Conservation (phyloP, 768 basidiomycete species). For the Plicaturopsis crispa region DNA sequence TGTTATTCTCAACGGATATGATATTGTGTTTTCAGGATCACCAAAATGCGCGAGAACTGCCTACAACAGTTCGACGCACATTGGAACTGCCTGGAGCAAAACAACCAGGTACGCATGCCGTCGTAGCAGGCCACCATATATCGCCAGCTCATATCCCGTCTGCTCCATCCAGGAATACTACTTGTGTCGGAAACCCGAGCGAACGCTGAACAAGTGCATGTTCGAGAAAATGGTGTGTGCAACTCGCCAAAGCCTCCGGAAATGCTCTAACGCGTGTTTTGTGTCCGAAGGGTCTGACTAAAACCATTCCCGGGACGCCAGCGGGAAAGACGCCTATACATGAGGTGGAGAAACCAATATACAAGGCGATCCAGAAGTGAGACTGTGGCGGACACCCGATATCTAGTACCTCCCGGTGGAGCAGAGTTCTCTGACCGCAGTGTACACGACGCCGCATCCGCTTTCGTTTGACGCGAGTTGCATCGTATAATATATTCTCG, state of each 20-base stretch:
- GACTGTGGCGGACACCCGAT: too few relatives aligned
- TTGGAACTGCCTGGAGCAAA: conserved; percentile 89
- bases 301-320: conserved; percentile 87
- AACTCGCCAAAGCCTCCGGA: not conserved
- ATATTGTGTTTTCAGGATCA: conserved; percentile 50
- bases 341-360: conserved; percentile 81
- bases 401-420: too few relatives aligned
- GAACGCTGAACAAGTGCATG: conserved; percentile 85
- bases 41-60: conserved; percentile 91
- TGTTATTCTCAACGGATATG: not conserved
- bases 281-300: conserved; percentile 81
- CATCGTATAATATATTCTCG: too few relatives aligned
- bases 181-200: conserved; percentile 84
- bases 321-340: conserved; percentile 79
- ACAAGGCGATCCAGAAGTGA: conserved; percentile 79
- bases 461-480: too few relatives aligned
- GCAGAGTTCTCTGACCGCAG: too few relatives aligned
- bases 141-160: too few relatives aligned
- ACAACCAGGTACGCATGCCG: conserved; percentile 88
- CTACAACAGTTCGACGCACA: conserved; percentile 80
- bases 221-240: conserved; percentile 87
- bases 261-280: not conserved
- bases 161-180: conserved; percentile 66
- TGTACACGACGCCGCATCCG: too few relatives aligned
- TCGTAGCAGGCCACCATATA: too few relatives aligned